Evolutionary conservation across 768 basidiomycete species (phyloP).

Genomic region (Crassisporium funariophilum): DNA sequence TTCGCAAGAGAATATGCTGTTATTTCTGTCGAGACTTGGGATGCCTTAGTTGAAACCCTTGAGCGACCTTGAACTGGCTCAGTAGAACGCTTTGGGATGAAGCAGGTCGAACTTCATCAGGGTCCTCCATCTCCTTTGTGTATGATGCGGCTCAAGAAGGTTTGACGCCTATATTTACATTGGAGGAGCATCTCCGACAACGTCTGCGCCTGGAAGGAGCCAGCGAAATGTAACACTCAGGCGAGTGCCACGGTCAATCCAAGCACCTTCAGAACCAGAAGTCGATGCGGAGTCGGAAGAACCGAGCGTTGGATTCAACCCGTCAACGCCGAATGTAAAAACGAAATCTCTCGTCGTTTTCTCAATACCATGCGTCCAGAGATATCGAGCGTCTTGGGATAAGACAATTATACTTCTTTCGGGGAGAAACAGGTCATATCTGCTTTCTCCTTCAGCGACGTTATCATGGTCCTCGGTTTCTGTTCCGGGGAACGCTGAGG

Average conservation of each 20-base stretch:
- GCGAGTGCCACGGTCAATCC: slow-evolving; percentile 56
- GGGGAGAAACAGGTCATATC: slow-evolving; percentile 69
- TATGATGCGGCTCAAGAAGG: no score
- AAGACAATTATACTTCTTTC: slow-evolving; percentile 77
- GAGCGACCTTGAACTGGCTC: no score
- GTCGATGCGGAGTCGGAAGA: slow-evolving; percentile 22
- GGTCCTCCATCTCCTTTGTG: no score
- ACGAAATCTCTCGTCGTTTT: slow-evolving; percentile 63
- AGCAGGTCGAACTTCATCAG: no score
- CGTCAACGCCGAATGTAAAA: not conserved
- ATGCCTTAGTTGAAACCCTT: no score
- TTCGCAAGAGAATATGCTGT: no score
- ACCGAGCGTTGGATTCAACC: not conserved
- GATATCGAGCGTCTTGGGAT: slow-evolving; percentile 78
- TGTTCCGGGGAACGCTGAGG: no score
- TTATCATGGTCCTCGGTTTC: slow-evolving; percentile 2
- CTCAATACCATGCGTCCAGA: slow-evolving; percentile 89
- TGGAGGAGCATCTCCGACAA: slow-evolving; percentile 51
- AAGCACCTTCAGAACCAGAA: slow-evolving; percentile 24
- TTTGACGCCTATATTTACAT: no score
- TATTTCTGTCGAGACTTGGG: no score
- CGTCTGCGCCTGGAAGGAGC: slow-evolving; percentile 82
- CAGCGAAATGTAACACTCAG: slow-evolving; percentile 88
- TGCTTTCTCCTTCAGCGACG: slow-evolving; percentile 12
- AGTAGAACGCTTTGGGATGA: no score